Percentiles rank a stretch among this genome's conserved stretches.
These are phyloP conservation scores for Stromatinia cepivora DNA, from an alignment of 2,329 filamentous ascomycete genomes.

Conservation along the genomic window DNA sequence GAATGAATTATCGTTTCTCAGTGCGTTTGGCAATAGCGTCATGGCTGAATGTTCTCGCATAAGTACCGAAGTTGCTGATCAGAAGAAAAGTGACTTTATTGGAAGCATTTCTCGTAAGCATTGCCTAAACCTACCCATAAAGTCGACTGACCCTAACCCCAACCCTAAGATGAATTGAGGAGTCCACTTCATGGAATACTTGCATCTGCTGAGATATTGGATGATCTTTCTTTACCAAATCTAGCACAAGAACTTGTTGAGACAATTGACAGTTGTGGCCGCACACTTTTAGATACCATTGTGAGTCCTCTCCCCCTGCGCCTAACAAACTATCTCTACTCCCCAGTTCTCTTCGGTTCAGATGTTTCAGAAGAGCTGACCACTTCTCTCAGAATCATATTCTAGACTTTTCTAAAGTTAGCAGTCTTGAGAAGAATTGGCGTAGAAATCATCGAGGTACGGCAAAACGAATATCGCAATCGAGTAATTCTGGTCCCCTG, in stretches of 20 bases:
- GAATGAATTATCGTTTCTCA: conserved; percentile 44
- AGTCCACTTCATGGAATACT: conserved; percentile 57
- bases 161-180: background rate
- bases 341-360: background rate
- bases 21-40: conserved; percentile 50
- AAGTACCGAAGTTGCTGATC: conserved; percentile 52
- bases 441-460: conserved; percentile 32
- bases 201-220: conserved; percentile 52
- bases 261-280: conserved; percentile 43
- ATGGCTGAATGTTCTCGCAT: conserved; percentile 58
- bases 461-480: conserved; percentile 16
- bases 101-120: conserved; percentile 60
- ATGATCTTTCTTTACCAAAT: conserved; percentile 43
- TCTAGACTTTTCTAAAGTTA: conserved; percentile 46
- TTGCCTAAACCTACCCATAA: conserved; percentile 34
- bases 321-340: background rate
- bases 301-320: conserved; percentile 28
- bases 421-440: conserved; percentile 41
- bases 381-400: conserved; percentile 42
- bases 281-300: conserved; percentile 45
- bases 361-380: background rate
- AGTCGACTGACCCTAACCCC: background rate
- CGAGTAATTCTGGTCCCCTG: conserved; percentile 20
- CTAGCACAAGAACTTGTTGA: conserved; percentile 40
- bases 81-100: conserved; percentile 59